Base-by-base conservation (phyloP, 441 rosid species). In the Euphorbia schlechtendalii region DNA sequence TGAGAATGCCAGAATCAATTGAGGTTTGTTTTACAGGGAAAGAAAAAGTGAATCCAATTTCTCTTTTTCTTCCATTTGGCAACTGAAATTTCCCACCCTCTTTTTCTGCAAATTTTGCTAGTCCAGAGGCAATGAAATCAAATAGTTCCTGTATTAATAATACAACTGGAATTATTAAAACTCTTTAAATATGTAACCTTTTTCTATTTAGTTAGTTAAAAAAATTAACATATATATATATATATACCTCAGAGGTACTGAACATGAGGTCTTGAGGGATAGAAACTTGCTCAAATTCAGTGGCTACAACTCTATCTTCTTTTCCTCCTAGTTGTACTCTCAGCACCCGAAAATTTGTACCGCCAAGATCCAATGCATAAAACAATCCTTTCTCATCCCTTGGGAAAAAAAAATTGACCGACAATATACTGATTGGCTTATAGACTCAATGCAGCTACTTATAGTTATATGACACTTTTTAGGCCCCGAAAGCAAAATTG, bases 281-380 rank as follows among this genome's bases (percentile, higher is more conserved):
- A 10, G 90, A 75, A 5, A 86, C 74, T 72, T 83, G 88, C 60
- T 87, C 93, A 41, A 80, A 87, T 74, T 92, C 90, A 25, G 84
- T 68, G 55, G 82, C 89, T 17, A 83, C 2, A 11, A 86, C 85
- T 24, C 84, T 82, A 65, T 83, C 74, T 59, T 84, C 80, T 59
- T 77, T 83, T 20, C 96, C 96, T 36, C 93, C 96, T 36, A 92
- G 67, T 61, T 87, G 85, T 64, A 89, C 93, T 18, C 96, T 85
- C 75, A 83, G 71, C 59, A 85, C 92, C 57, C 96, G 82, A n/a
- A 89, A 89, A 65, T 92, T 89, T 0, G 98, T 87, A 61, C 96
- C 98, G 0, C 98, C 98, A 25, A 92, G 91, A 79, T 92, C 98
- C 83, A 92, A 74, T 12, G 89, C 98, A 81, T 87, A 92, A 76